Evolutionary conservation across 225 moss, liverwort and hornwort species (phyloP).

Genomic region (Lunularia cruciata): DNA sequence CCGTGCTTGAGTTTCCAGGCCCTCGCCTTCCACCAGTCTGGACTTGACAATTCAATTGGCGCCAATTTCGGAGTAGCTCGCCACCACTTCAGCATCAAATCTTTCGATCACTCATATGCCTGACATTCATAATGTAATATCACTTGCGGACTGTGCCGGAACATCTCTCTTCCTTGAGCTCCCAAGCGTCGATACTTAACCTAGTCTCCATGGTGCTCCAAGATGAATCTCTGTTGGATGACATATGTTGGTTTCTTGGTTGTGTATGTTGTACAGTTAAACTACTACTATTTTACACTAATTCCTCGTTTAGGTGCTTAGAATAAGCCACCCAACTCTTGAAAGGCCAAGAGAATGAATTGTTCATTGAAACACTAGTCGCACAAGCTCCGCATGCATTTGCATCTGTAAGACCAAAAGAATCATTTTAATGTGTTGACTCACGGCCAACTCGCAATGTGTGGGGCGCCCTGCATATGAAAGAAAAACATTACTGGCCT

Average conservation of each 20-base stretch:
- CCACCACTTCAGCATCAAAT: not conserved
- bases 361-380: constrained; percentile 2
- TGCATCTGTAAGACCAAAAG: constrained; percentile 17
- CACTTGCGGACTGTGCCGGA: too few relatives aligned
- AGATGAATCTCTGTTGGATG: constrained; percentile 9
- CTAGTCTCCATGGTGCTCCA: constrained; percentile 21
- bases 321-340: constrained; percentile 5
- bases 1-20: constrained; percentile 8
- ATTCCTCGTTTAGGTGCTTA: constrained; percentile 10
- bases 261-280: constrained; percentile 16
- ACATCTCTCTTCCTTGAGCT: constrained; percentile 14
- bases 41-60: not conserved
- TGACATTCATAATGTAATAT: not conserved
- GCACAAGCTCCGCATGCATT: constrained; percentile 22
- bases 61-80: not conserved
- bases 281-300: constrained; percentile 10
- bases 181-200: not conserved
- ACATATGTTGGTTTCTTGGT: constrained; percentile 11
- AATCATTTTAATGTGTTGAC: constrained; percentile 38
- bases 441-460: constrained; percentile 38
- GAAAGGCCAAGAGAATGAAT: constrained; percentile 3
- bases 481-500: constrained; percentile 6
- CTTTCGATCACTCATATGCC: not conserved
- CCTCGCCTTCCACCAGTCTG: not conserved
- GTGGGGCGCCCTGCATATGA: constrained; percentile 42